Evolutionary conservation across 2,329 filamentous ascomycete genomes (phyloP), one percentile per base, ranked within the genome.

Genomic region (Scolecobasidium constrictum): DNA sequence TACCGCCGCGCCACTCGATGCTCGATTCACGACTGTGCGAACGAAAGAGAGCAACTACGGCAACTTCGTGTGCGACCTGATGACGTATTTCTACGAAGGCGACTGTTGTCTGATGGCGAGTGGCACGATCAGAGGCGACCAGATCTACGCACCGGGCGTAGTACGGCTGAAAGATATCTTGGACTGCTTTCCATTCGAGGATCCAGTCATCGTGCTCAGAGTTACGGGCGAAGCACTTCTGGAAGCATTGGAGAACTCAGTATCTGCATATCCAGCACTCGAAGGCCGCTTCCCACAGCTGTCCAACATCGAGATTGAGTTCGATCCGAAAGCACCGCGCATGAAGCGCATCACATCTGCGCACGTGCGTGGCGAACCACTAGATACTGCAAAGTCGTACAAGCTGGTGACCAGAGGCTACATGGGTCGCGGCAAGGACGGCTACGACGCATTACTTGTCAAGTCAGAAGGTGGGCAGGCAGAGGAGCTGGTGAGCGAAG

Each of bases 61-160:
- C 1, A 94, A 94, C 61, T 93, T 93, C 58, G 82, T 94, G 3
- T 92, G 84, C 61, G 87, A 95, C 56, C 72, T 95, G 18, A 94
- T 94, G 86, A 75, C 86, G 5, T 78, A 78, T 47, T 82, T 93
- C 56, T 86, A 94, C 57, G 65, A 71, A 4, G 79, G 84, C 0
- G 88, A 94, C 52, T 93, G 86, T 56, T 76, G 78, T 21, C 70
- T 94, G 48, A 92, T 94, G 79, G 86, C 84, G 0, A 74, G 83
- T 0, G 87, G 87, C 0, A 94, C 87, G 0, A 86, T 94, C 42
- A 76, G 87, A 12, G 87, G 86, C 1, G 87, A 94, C 55, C 85
- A 92, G 58, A 79, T 94, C 22, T 94, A 94, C 53, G 78, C 86
- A 0, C 84, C 86, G 0, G 87, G 87, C 0, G 68, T 87, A 0